Evolutionary conservation across 108 stramenopile species (phyloP).

Genomic region (Mediolabrus comicus): DNA sequence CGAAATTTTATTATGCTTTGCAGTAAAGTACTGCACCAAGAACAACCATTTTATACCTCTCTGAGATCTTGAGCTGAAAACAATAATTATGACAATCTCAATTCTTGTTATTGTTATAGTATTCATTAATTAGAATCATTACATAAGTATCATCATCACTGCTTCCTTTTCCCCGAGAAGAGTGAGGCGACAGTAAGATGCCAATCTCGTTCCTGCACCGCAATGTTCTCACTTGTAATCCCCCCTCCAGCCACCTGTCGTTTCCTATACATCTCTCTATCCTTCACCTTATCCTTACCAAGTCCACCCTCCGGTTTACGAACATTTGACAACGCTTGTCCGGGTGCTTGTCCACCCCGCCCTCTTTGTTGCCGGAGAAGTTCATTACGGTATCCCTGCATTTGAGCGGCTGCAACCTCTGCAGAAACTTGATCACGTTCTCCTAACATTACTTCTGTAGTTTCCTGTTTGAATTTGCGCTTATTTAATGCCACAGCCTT

Average conservation of each 20-base stretch:
- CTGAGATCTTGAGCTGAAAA: too few relatives aligned
- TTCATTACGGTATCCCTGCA: slow-evolving; percentile 88
- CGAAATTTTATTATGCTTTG: too few relatives aligned
- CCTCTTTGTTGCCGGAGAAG: slow-evolving; percentile 74
- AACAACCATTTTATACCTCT: too few relatives aligned
- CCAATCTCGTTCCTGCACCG: slow-evolving; percentile 81
- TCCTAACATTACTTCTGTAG: slow-evolving; percentile 78
- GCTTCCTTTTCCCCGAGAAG: slow-evolving; percentile 28
- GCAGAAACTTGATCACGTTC: slow-evolving; percentile 88
- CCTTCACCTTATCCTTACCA: slow-evolving; percentile 59
- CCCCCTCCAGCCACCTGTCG: slow-evolving; percentile 85
- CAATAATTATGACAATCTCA: too few relatives aligned
- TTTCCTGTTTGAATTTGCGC: slow-evolving; percentile 80
- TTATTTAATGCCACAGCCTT: slow-evolving; percentile 70
- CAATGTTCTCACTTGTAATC: slow-evolving; percentile 70
- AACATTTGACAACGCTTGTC: slow-evolving; percentile 50
- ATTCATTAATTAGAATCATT: too few relatives aligned
- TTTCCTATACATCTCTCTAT: slow-evolving; percentile 78
- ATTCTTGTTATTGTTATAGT: too few relatives aligned
- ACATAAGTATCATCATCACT: too few relatives aligned
- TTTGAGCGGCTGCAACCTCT: slow-evolving; percentile 77
- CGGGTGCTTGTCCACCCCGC: slow-evolving; percentile 27
- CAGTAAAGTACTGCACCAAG: too few relatives aligned
- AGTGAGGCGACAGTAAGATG: slow-evolving; percentile 77
- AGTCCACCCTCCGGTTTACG: slow-evolving; percentile 79